Evolutionary conservation across 495 filamentous ascomycete species (phyloP).

Genomic region (Neurospora pannonica): DNA sequence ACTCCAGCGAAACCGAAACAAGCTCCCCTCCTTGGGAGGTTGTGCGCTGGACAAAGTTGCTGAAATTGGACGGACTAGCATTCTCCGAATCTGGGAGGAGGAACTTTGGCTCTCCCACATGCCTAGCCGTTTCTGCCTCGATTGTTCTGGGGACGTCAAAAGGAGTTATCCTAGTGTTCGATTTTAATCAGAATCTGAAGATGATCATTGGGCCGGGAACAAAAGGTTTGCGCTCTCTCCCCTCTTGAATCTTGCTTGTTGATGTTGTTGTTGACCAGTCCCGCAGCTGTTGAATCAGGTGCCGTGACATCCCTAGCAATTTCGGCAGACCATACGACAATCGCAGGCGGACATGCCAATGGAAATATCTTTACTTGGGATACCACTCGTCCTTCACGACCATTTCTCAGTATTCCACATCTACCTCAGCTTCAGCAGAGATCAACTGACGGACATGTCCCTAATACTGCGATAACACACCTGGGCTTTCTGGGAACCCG

Average conservation of each 20-base stretch:
- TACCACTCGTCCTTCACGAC: constrained; percentile 63
- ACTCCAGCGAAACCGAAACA: constrained; percentile 53
- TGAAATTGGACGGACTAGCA: constrained; percentile 75
- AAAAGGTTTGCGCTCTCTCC: constrained; percentile 53
- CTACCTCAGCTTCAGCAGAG: constrained; percentile 57
- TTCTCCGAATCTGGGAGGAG: constrained; percentile 94
- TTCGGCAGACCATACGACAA: constrained; percentile 85
- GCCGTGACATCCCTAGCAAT: constrained; percentile 79
- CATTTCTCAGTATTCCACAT: constrained; percentile 82
- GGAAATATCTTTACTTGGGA: constrained; percentile 98
- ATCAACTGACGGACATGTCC: constrained; percentile 70
- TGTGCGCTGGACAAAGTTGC: constrained; percentile 88
- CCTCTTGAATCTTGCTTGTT: neutral
- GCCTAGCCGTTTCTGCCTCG: constrained; percentile 76
- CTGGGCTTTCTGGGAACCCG: constrained; percentile 90
- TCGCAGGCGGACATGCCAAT: constrained; percentile 81
- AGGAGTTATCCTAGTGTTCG: constrained; percentile 88
- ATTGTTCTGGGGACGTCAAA: constrained; percentile 91
- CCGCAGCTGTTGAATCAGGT: constrained; percentile 77
- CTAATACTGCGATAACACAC: constrained; percentile 69
- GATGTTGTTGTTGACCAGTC: constrained; percentile 13
- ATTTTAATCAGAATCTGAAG: constrained; percentile 92
- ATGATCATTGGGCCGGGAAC: constrained; percentile 90
- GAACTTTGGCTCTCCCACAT: constrained; percentile 86
- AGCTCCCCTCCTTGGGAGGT: constrained; percentile 86